These are phyloP conservation scores for Salix udensis DNA, from an alignment of 345 rosid genomes.

Conservation along the genomic window DNA sequence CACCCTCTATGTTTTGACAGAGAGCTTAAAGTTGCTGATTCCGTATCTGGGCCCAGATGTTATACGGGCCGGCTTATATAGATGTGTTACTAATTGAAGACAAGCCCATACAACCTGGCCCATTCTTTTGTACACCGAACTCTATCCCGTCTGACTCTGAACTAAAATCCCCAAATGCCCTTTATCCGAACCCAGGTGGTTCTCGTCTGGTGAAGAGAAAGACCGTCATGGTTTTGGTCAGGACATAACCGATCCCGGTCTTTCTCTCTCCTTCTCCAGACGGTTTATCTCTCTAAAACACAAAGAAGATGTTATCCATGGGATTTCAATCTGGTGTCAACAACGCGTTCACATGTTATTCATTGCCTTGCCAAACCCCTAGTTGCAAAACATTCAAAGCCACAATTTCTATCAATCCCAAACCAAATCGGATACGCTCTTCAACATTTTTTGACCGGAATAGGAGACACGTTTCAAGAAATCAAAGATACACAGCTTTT, in stretches of 20 bases:
- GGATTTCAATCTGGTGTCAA: slow-evolving; percentile 31
- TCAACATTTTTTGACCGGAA: slow-evolving; percentile 8
- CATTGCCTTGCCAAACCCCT: slow-evolving; percentile 23
- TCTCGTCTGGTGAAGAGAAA: slow-evolving; percentile 13
- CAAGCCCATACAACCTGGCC: neutral
- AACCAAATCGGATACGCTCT: neutral
- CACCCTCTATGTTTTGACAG: too few species aligned
- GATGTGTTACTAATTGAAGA: neutral
- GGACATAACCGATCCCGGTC: slow-evolving; percentile 6
- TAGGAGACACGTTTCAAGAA: slow-evolving; percentile 32
- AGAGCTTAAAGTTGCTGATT: neutral
- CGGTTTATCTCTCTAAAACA: neutral
- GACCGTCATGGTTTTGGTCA: neutral
- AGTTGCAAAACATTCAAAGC: slow-evolving; percentile 11
- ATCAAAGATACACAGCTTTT: slow-evolving; percentile 26
- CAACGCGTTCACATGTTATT: slow-evolving; percentile 20
- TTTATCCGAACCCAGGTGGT: slow-evolving; percentile 37
- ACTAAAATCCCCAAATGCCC: slow-evolving; percentile 29
- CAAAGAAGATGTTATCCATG: slow-evolving; percentile 40
- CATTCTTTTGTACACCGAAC: neutral
- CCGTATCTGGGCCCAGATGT: neutral
- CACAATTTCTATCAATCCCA: slow-evolving; percentile 3
- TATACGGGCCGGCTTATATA: neutral
- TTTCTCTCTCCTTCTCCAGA: neutral
- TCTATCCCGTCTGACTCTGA: neutral